These are phyloP conservation scores for Diaporthe velutina DNA, from an alignment of 2,329 filamentous ascomycete species.

Conservation along the genomic window DNA sequence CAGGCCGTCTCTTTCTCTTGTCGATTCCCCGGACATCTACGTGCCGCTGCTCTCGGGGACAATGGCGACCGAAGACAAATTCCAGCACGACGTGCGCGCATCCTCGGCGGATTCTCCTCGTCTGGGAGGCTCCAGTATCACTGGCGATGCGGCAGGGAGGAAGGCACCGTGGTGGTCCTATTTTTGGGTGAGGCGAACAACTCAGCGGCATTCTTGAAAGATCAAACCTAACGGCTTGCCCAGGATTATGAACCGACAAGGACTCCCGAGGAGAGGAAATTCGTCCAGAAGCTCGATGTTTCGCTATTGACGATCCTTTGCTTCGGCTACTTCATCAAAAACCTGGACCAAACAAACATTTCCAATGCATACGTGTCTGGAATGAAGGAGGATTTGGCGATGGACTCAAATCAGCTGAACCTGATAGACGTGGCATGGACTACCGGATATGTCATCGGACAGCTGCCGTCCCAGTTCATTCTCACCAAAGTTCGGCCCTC, in stretches of 20 bases:
- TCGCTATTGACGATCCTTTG: slow-evolving; percentile 53
- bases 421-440: slow-evolving; percentile 68
- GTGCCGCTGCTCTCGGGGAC: slow-evolving; percentile 35
- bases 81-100: slow-evolving; percentile 23
- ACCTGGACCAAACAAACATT: slow-evolving; percentile 48
- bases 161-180: slow-evolving; percentile 39
- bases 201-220: no score
- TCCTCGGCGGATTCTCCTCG: slow-evolving; percentile 15
- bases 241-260: slow-evolving; percentile 43
- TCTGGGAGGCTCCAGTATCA: neutral
- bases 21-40: slow-evolving; percentile 13
- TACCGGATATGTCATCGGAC: slow-evolving; percentile 69
- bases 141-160: neutral
- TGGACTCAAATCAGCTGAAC: slow-evolving; percentile 68
- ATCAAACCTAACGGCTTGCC: neutral
- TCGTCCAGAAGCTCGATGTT: slow-evolving; percentile 51
- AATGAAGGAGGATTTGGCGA: slow-evolving; percentile 64
- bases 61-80: slow-evolving; percentile 35
- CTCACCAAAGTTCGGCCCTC: slow-evolving; percentile 58
- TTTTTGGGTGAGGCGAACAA: slow-evolving; percentile 31
- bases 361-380: slow-evolving; percentile 56
- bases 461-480: slow-evolving; percentile 55
- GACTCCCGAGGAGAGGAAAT: slow-evolving; percentile 48
- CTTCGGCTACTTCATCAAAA: slow-evolving; percentile 55
- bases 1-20: neutral